Percentiles rank a stretch among this genome's conserved stretches.
These are phyloP conservation scores for Aspergillus indologenus DNA, from an alignment of 495 filamentous ascomycete species.

Conservation along the genomic window DNA sequence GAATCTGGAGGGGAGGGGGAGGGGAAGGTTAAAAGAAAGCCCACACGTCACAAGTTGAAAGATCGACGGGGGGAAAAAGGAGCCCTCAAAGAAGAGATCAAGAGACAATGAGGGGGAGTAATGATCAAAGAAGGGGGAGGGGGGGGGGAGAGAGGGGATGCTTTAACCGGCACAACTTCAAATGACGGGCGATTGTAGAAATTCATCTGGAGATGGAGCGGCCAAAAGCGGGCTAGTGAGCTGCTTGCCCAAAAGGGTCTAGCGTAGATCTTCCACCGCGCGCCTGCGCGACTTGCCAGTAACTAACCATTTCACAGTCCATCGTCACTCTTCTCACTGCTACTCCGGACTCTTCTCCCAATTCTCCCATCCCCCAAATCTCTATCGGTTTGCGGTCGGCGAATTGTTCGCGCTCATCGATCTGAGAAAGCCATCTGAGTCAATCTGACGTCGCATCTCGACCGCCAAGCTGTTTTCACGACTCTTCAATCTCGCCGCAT, in stretches of 20 bases:
- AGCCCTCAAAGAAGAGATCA: constrained; percentile 17
- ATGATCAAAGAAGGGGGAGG: background rate
- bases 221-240: constrained; percentile 27
- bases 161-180: constrained; percentile 3
- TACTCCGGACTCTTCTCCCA: background rate
- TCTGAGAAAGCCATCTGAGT: background rate
- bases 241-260: constrained; percentile 38
- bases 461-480: constrained; percentile 38
- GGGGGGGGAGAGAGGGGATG: background rate
- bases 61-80: constrained; percentile 12
- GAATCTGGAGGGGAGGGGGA: constrained; percentile 11
- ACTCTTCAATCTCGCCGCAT: constrained; percentile 23
- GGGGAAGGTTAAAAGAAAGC: constrained; percentile 15
- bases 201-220: constrained; percentile 30
- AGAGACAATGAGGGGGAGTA: constrained; percentile 6
- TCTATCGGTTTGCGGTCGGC: background rate
- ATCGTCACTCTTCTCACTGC: background rate
- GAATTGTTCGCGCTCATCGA: background rate
- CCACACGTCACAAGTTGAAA: constrained; percentile 6
- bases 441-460: background rate
- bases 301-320: constrained; percentile 4
- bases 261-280: constrained; percentile 24
- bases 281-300: constrained; percentile 19
- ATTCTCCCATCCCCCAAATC: background rate
- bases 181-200: constrained; percentile 14